Evolutionary conservation across 176 grass and related monocot species (phyloP).

Genomic region (Saccharum spontaneum): DNA sequence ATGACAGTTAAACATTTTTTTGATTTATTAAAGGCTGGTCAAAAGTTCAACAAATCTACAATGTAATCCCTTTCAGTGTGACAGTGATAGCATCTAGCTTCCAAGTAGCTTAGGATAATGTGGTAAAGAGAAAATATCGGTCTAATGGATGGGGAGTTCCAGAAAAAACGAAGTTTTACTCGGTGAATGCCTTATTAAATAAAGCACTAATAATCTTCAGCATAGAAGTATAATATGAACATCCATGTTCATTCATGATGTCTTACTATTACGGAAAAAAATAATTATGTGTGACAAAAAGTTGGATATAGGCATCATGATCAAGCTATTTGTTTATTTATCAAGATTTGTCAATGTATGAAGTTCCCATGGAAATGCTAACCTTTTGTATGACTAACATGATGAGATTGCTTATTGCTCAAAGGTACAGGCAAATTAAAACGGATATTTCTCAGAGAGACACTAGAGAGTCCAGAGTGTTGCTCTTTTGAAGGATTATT

Average conservation of each 20-base stretch:
- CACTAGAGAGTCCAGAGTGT: conserved; percentile 15
- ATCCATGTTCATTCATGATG: background rate
- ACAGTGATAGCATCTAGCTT: conserved; percentile 12
- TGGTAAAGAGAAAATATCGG: background rate
- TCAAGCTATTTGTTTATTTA: conserved; percentile 11
- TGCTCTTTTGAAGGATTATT: conserved; percentile 38
- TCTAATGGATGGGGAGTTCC: background rate
- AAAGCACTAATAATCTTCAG: background rate
- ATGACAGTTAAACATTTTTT: conserved; percentile 4
- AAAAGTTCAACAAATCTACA: background rate
- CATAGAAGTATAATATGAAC: background rate
- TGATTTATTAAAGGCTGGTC: conserved; percentile 5
- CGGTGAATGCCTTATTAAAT: background rate
- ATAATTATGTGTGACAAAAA: background rate
- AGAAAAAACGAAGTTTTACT: conserved; percentile 2
- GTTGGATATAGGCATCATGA: background rate
- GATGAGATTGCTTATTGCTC: conserved; percentile 19
- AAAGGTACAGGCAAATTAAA: background rate
- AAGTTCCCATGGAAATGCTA: conserved; percentile 13
- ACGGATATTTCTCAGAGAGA: conserved; percentile 21
- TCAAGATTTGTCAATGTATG: background rate
- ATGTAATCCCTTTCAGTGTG: background rate
- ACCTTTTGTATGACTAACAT: conserved; percentile 52
- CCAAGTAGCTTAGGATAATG: background rate
- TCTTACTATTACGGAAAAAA: background rate